Evolutionary conservation across 2,329 filamentous ascomycete genomes (phyloP), one percentile per base, ranked within the genome.

Genomic region (Calonectria multiphialidica): DNA sequence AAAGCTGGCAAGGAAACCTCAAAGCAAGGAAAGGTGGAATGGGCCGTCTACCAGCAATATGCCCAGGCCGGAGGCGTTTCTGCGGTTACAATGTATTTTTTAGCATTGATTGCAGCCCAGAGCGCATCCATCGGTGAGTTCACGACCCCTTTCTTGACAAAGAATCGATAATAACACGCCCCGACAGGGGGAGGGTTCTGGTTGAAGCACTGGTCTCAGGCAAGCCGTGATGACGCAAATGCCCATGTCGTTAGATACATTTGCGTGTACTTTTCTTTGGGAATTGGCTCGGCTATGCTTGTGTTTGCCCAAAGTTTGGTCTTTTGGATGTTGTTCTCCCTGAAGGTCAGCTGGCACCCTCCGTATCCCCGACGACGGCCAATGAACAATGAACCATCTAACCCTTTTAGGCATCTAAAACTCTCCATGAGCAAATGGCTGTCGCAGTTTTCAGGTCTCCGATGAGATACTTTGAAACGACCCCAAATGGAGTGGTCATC

Each of bases 381-480:
- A 25, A 30, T 13, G 2, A 13, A n/a, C 10, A 37, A 35, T 21
- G 10, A 21, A 21, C 42, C 23, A 18, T 37, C 9, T 18, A 62
- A 44, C 40, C n/a, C 30, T 21, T 30, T 10, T 21, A 66, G 64
- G 64, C 64, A n/a, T 66, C 64, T 16, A 40, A 44, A 40, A 66
- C 15, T 7, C 64, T 66, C 13, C 64, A 57, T n/a, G 64, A 66
- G 23, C 28, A 66, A 21, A 66, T 57, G 64, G 64, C 47, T 3
- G 21, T 40, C n/a, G 64, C 64, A 37, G 37, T 66, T 2, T 55
- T 66, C 4, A 28, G 64, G 30, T 66, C 64, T 15, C 47, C 64
- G 1, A 66, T 66, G 63, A 66, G 63, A 33, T 66, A 53, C 47
- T 66, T 66, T 55, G 63, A 66, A 21, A 66, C 63, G 16, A 66